These are phyloP conservation scores for Agroathelia rolfsii DNA, from an alignment of 1,284 basidiomycete species.

Conservation along the genomic window DNA sequence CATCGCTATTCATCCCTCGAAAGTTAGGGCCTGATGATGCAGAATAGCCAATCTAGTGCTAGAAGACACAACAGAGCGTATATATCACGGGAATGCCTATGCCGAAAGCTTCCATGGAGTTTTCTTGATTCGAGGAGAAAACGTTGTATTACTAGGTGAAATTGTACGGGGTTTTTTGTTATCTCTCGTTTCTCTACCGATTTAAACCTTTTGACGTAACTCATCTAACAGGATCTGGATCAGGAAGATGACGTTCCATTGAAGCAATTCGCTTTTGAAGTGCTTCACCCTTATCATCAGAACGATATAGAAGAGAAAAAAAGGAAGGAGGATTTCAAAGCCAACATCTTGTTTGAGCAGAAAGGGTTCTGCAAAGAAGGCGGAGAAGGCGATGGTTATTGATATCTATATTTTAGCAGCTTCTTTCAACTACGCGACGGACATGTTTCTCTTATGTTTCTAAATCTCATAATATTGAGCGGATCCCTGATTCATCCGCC, in stretches of 20 bases:
- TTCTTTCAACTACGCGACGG: too few species aligned
- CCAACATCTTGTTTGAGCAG: conserved; percentile 66
- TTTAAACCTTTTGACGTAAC: conserved; percentile 7
- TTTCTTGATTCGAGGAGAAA: conserved; percentile 94
- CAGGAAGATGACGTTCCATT: conserved; percentile 83
- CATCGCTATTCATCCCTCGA: too few species aligned
- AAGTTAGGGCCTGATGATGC: conserved; percentile 1
- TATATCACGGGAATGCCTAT: conserved; percentile 73
- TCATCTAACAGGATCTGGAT: conserved; percentile 73
- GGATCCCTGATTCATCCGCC: too few species aligned
- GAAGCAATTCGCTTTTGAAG: conserved; percentile 62
- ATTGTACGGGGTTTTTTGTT: conserved; percentile 57
- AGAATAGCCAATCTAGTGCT: conserved; percentile 82
- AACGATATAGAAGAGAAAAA: conserved; percentile 64
- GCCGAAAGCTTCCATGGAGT: conserved; percentile 83
- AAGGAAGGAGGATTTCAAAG: conserved; percentile 59
- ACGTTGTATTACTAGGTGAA: conserved; percentile 95
- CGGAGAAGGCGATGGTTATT: conserved; percentile 87
- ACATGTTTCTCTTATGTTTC: too few species aligned
- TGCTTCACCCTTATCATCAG: conserved; percentile 64
- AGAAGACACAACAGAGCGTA: conserved; percentile 82
- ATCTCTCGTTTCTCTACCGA: conserved; percentile 6
- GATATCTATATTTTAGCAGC: too few species aligned
- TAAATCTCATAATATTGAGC: too few species aligned
- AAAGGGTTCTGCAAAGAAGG: conserved; percentile 83